Percentiles rank a stretch among this genome's conserved stretches.
Conservation (phyloP, 768 basidiomycete species). For the Pulveroboletus sp. region DNA sequence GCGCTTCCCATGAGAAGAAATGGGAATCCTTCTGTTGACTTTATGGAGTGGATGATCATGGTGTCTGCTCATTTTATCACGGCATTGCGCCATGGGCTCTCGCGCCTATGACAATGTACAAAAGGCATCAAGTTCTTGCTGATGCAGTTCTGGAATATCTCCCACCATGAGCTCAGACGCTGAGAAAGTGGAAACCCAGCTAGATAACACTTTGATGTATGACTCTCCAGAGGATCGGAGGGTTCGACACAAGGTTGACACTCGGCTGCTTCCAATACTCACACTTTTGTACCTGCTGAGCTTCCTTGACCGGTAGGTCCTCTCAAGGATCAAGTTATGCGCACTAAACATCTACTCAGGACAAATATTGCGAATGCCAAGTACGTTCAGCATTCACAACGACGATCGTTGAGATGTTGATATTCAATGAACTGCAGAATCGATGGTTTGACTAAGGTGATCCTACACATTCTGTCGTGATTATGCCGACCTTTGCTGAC, state of each 20-base stretch:
- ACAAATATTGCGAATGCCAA: slow-evolving; percentile 39
- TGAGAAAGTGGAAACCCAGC: slow-evolving; percentile 4
- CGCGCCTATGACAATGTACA: too few relatives aligned
- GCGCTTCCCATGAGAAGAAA: too few relatives aligned
- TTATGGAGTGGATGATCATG: too few relatives aligned
- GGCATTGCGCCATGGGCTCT: too few relatives aligned
- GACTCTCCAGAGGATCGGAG: too few relatives aligned
- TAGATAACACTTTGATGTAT: too few relatives aligned
- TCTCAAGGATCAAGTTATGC: neutral
- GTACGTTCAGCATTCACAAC: slow-evolving; percentile 13
- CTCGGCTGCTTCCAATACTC: too few relatives aligned
- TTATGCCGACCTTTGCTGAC: neutral
- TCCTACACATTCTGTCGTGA: neutral
- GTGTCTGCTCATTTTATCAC: too few relatives aligned
- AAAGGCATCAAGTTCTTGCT: neutral
- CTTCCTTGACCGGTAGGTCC: slow-evolving; percentile 36
- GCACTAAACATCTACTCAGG: slow-evolving; percentile 8
- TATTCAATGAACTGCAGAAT: slow-evolving; percentile 33
- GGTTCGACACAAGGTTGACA: too few relatives aligned
- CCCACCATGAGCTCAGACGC: slow-evolving; percentile 9
- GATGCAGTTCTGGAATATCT: neutral
- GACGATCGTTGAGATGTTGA: neutral
- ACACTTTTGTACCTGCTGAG: slow-evolving; percentile 33
- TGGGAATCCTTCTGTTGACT: too few relatives aligned
- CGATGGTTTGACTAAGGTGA: slow-evolving; percentile 46